These are phyloP conservation scores for Elymus sibiricus DNA, from an alignment of 176 grass and related monocot species.

Conservation along the genomic window DNA sequence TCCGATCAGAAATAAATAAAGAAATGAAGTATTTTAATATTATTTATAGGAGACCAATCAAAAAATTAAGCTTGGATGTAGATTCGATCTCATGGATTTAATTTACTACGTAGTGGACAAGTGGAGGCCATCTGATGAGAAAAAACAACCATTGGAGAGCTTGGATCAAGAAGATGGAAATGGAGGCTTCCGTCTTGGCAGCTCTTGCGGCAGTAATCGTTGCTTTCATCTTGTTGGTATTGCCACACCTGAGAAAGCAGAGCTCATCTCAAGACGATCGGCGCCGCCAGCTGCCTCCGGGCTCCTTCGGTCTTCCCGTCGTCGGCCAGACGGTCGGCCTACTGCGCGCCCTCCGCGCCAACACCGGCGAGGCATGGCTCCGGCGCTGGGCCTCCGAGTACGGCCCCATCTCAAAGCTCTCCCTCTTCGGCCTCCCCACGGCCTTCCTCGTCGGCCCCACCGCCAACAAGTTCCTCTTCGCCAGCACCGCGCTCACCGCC, in stretches of 20 bases:
- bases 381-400: not conserved
- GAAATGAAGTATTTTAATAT: too few relatives aligned
- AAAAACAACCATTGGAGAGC: not conserved
- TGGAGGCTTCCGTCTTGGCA: not conserved
- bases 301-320: conserved; percentile 17
- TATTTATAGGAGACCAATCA: too few relatives aligned
- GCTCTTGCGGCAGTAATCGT: not conserved
- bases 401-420: conserved; percentile 25
- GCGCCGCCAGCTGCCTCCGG: not conserved
- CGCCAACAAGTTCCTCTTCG: conserved; percentile 40
- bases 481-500: not conserved
- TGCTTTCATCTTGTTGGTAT: not conserved
- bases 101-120: too few relatives aligned
- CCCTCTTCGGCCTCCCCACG: conserved; percentile 22
- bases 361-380: conserved; percentile 42
- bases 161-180: not conserved
- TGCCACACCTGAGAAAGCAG: not conserved
- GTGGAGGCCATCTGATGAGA: too few relatives aligned
- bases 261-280: not conserved
- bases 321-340: conserved; percentile 33
- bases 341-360: conserved; percentile 29
- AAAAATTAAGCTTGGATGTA: too few relatives aligned
- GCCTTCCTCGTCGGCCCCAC: conserved; percentile 21
- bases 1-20: too few relatives aligned
- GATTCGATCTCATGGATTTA: too few relatives aligned